A percentile compares a stretch with the other conserved stretches of the same genome.
Evolutionary conservation across 2,329 filamentous ascomycete genomes (phyloP).

Genomic region (Hortaea sp.): DNA sequence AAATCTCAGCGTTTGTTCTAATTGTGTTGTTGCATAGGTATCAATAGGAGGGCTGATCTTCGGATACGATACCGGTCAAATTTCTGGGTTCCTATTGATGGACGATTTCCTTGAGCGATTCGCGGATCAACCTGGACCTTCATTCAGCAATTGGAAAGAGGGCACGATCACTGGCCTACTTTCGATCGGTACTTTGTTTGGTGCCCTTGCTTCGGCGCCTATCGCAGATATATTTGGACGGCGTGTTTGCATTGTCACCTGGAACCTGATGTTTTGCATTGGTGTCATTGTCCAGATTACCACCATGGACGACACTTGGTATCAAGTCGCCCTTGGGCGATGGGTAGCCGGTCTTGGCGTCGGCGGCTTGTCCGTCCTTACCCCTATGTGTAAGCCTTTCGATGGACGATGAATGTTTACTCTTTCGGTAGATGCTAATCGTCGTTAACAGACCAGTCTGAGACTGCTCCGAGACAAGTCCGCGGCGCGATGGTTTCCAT

Average conservation of each 20-base stretch:
- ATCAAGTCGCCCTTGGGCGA: constrained; percentile 55
- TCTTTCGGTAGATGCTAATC: too few species aligned
- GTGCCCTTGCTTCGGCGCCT: constrained; percentile 48
- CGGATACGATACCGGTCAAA: constrained; percentile 43
- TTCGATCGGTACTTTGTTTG: constrained; percentile 50
- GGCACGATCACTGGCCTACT: constrained; percentile 54
- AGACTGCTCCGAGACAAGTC: constrained; percentile 54
- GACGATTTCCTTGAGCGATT: constrained; percentile 47
- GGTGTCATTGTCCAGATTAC: constrained; percentile 59
- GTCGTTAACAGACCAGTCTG: constrained; percentile 41
- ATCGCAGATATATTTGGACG: constrained; percentile 54
- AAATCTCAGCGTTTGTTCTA: too few species aligned
- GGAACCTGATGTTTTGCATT: constrained; percentile 53
- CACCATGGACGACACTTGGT: constrained; percentile 43
- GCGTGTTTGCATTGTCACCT: constrained; percentile 50
- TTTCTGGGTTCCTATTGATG: constrained; percentile 54
- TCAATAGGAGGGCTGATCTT: constrained; percentile 28
- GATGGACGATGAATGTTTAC: too few species aligned
- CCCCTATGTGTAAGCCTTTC: constrained; percentile 45
- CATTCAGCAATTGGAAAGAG: constrained; percentile 50
- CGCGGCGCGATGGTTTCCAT: constrained; percentile 53
- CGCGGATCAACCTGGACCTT: constrained; percentile 30
- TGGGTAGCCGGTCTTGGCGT: constrained; percentile 58
- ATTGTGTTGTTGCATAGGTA: too few species aligned
- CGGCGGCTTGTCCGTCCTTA: constrained; percentile 52